Evolutionary conservation across 208 protist species (phyloP).

Genomic region (Crithidia bombi): DNA sequence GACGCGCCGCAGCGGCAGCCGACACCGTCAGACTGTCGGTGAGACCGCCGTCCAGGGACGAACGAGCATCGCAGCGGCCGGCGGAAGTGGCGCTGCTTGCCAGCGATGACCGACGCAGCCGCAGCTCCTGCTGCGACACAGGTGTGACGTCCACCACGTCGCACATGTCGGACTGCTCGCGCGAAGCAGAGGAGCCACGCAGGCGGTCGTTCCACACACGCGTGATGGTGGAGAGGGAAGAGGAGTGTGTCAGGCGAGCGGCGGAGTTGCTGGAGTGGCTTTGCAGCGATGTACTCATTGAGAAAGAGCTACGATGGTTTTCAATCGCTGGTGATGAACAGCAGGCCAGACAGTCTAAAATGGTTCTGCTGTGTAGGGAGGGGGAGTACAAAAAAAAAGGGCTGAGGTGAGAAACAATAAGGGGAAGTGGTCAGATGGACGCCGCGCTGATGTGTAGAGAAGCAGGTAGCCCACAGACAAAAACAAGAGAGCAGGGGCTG

Average conservation of each 20-base stretch:
- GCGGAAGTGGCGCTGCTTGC: background rate
- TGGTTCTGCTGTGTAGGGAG: too few relatives aligned
- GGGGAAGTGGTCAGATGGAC: too few relatives aligned
- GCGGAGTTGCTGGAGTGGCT: conserved; percentile 1
- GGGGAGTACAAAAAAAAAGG: too few relatives aligned
- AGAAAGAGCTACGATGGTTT: background rate
- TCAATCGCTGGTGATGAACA: too few relatives aligned
- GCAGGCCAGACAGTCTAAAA: too few relatives aligned
- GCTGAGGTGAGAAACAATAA: too few relatives aligned
- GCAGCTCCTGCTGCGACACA: conserved; percentile 7
- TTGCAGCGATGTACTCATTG: conserved; percentile 23
- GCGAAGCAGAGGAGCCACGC: conserved; percentile 11
- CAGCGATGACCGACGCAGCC: conserved; percentile 1
- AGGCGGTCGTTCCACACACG: conserved; percentile 41
- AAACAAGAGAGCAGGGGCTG: too few relatives aligned
- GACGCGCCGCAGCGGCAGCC: conserved; percentile 7
- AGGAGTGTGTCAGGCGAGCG: conserved; percentile 1
- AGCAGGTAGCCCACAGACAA: too few relatives aligned
- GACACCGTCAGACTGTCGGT: conserved; percentile 27
- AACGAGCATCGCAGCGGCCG: background rate
- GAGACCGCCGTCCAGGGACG: conserved; percentile 21
- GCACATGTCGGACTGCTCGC: conserved; percentile 3
- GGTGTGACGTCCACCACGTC: conserved; percentile 16
- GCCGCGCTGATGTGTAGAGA: too few relatives aligned
- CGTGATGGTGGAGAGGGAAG: conserved; percentile 28